Conservation (phyloP, 163 green algal species). For the Chloromonas sp. region DNA sequence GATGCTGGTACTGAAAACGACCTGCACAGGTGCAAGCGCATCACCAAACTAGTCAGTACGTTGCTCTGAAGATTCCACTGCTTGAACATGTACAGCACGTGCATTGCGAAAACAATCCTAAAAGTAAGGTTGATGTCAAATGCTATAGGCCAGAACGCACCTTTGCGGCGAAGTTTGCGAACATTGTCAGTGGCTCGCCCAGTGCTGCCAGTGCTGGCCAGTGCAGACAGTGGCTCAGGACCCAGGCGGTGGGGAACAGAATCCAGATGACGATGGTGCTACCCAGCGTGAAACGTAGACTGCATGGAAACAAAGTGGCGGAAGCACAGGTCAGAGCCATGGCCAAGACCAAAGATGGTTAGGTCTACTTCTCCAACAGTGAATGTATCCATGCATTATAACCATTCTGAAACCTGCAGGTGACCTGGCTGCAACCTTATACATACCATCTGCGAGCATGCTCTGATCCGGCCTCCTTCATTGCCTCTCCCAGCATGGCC, state of each 20-base stretch:
- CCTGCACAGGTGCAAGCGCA: not conserved
- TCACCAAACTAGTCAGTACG: not conserved
- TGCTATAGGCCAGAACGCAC: conserved; percentile 2
- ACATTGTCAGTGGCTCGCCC: conserved; percentile 16
- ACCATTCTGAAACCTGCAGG: not conserved
- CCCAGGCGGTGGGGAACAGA: conserved; percentile 22
- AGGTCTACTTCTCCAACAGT: no score
- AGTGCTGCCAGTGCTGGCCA: not conserved
- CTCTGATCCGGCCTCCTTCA: not conserved
- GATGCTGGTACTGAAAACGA: conserved; percentile 12
- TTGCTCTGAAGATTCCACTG: not conserved
- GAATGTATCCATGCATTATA: not conserved
- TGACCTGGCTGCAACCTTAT: not conserved
- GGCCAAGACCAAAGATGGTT: no score
- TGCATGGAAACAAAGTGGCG: not conserved
- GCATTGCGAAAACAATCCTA: not conserved
- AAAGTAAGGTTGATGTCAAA: not conserved
- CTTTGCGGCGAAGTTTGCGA: conserved; percentile 27
- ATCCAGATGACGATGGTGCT: conserved; percentile 19
- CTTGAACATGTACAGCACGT: not conserved
- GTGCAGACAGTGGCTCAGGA: conserved; percentile 1
- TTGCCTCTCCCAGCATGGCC: not conserved
- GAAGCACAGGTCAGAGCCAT: not conserved
- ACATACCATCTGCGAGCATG: not conserved
- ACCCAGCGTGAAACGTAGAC: conserved; percentile 5